A percentile compares a stretch with the other conserved stretches of the same genome.
Conservation (phyloP, 164 flowering plant genomes). For the Berberis thunbergii region DNA sequence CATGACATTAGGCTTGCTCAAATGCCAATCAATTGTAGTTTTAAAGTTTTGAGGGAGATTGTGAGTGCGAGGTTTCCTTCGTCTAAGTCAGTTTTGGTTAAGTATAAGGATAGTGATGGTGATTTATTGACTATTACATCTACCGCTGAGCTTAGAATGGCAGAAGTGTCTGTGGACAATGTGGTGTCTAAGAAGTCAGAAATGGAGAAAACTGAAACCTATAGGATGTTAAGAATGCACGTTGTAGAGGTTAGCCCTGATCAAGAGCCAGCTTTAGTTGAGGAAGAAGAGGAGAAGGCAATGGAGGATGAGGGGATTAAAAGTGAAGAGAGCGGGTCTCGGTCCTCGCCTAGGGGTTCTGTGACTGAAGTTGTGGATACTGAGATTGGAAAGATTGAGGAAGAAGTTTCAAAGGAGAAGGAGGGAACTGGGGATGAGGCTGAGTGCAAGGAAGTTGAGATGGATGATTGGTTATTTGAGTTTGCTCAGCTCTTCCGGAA, state of each 20-base stretch:
- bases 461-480: constrained; percentile 96
- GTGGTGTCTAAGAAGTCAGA: constrained; percentile 34
- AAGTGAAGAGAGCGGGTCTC: constrained; percentile 54
- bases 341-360: constrained; percentile 48
- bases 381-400: constrained; percentile 36
- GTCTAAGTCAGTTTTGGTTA: constrained; percentile 77
- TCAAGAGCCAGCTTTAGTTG: constrained; percentile 77
- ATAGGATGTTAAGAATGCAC: constrained; percentile 70
- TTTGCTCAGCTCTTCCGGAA: constrained; percentile 90
- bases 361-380: constrained; percentile 35
- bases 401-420: constrained; percentile 45
- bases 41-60: constrained; percentile 63
- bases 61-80: constrained; percentile 74
- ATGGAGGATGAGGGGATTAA: constrained; percentile 39
- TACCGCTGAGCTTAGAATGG: constrained; percentile 73
- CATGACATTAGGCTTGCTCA: constrained; percentile 91
- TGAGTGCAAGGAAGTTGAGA: constrained; percentile 79
- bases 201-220: constrained; percentile 26
- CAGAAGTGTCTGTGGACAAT: constrained; percentile 59
- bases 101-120: constrained; percentile 86
- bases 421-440: constrained; percentile 31
- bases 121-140: constrained; percentile 91
- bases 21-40: constrained; percentile 79
- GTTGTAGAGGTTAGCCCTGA: constrained; percentile 90
- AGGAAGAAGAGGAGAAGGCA: constrained; percentile 71